These are phyloP conservation scores for Carex pumila DNA, from an alignment of 176 grass and related monocot genomes.

Conservation along the genomic window DNA sequence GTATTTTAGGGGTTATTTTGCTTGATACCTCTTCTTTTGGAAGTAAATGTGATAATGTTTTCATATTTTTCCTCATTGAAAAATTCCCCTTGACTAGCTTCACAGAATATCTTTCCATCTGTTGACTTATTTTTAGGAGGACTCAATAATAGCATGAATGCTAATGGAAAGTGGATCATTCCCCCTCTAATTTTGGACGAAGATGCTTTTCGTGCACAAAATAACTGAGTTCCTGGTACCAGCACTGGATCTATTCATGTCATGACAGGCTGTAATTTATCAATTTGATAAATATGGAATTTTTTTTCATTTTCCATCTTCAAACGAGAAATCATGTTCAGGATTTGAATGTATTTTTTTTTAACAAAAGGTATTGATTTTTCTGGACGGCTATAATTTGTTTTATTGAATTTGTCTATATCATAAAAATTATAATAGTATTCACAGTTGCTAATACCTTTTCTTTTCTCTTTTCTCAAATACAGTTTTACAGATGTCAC, in stretches of 20 bases:
- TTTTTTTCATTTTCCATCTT: no score
- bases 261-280: neutral
- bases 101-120: neutral
- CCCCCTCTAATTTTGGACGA: slow-evolving; percentile 69
- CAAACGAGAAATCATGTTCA: no score
- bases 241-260: neutral
- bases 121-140: slow-evolving; percentile 36
- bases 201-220: slow-evolving; percentile 33
- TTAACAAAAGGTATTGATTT: no score
- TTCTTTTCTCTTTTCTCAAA: neutral
- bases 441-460: neutral
- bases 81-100: neutral
- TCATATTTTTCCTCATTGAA: neutral
- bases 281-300: no score
- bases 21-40: neutral
- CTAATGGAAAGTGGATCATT: slow-evolving; percentile 78
- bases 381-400: no score
- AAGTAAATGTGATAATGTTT: neutral
- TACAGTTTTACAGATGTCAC: neutral
- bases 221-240: no score
- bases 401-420: no score
- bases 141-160: slow-evolving; percentile 38
- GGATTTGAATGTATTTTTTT: no score
- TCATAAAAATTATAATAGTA: neutral
- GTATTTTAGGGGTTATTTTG: neutral